Evolutionary conservation across 768 basidiomycete genomes (phyloP).

Genomic region (Steccherinum ochraceum): DNA sequence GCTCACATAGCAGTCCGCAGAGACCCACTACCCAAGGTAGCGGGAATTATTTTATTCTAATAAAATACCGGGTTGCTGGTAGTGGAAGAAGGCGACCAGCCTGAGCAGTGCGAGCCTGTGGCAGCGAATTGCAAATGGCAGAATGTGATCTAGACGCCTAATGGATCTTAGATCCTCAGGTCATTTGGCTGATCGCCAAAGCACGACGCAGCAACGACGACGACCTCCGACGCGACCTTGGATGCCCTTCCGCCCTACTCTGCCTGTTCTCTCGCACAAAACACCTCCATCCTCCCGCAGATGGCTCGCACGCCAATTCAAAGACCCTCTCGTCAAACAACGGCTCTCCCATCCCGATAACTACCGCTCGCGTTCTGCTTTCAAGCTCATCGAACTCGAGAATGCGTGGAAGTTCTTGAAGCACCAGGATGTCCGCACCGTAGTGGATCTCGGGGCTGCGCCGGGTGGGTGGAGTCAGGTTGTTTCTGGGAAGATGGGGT

Average conservation of each 20-base stretch:
- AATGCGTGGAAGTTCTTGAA: conserved; percentile 47
- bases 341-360: conserved; percentile 36
- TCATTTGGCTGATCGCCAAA: too few relatives aligned
- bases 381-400: conserved; percentile 84
- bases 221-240: too few relatives aligned
- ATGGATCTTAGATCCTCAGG: too few relatives aligned
- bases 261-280: conserved; percentile 21
- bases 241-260: conserved; percentile 31
- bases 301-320: conserved; percentile 67
- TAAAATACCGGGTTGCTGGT: too few relatives aligned
- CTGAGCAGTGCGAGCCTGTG: too few relatives aligned
- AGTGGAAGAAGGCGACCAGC: too few relatives aligned
- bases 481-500: conserved; percentile 56
- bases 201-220: too few relatives aligned
- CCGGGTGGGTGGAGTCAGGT: conserved; percentile 97
- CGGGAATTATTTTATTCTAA: too few relatives aligned
- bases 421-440: conserved; percentile 45
- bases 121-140: too few relatives aligned
- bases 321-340: conserved; percentile 65
- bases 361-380: conserved; percentile 85
- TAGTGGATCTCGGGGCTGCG: conserved; percentile 87
- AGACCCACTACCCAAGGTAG: too few relatives aligned
- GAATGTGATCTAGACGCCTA: too few relatives aligned
- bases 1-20: too few relatives aligned
- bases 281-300: conserved; percentile 37